Base-by-base conservation (phyloP, 768 basidiomycete species). In the Roridomyces roridus region DNA sequence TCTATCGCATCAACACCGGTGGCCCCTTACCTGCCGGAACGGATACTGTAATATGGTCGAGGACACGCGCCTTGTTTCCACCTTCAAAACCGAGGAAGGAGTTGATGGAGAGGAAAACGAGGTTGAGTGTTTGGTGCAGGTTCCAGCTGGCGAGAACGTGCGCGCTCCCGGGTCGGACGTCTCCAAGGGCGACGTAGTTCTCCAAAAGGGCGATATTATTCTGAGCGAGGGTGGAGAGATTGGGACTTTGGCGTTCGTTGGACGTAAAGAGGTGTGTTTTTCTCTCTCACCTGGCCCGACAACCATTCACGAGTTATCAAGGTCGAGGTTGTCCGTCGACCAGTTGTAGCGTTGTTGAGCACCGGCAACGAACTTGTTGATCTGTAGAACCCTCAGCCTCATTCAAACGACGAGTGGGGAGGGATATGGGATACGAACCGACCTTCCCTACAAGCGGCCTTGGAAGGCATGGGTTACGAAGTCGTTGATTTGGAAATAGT, bases 41-140 rank as follows among this genome's bases (percentile, higher is more conserved):
- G 6, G 88, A 95, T 67, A 76, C 91, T 94, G 3, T 94, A 87
- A 96, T 70, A 96, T 95, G 93, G 94, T 96, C 20, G 94, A 96
- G 72, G 94, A 96, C 68, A 96, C 94, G 0, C 82, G 84, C 53
- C 78, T 96, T 7, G 77, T 85, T n/a, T 84, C 84, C 2, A 81
- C 83, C 1, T 57, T 71, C 50, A 69, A 74, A 43, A 76, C 77
- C 28, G 64, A 65, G 4, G 68, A 74, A 18, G 73, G 74, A 17
- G 62, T 70, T 29, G 74, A 80, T 57, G 73, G 77, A 3, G 93
- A 94, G 66, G 93, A 96, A 70, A 75, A 78, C 24, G 81, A 86
- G 57, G 85, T 96, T 1, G 83, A 84, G 65, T 86, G 85, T 0
- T 77, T 92, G 3, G 86, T 74, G 2, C 82, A 85, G 55, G 80